Evolutionary conservation across 2,329 filamentous ascomycete genomes (phyloP).

Genomic region (Diaporthe batatas): DNA sequence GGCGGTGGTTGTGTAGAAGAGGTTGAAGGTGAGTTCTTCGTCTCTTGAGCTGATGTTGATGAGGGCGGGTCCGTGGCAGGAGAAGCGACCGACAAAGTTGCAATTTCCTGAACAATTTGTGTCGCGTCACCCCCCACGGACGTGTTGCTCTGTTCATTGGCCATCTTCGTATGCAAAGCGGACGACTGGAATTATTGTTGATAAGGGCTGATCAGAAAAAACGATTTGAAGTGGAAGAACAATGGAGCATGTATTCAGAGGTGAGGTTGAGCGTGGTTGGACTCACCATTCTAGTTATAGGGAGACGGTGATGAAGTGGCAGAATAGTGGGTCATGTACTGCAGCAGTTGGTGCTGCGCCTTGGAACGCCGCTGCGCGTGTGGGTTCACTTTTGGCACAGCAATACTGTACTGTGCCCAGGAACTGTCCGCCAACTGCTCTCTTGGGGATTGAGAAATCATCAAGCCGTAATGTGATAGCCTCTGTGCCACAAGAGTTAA

Average conservation of each 20-base stretch:
- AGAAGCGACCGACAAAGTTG: constrained; percentile 12
- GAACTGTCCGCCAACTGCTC: no score
- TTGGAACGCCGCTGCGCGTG: neutral
- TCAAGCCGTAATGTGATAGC: no score
- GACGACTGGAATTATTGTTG: neutral
- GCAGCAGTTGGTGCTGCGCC: neutral
- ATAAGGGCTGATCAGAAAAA: neutral
- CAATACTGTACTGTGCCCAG: no score
- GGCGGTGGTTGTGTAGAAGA: neutral
- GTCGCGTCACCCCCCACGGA: neutral
- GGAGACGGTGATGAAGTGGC: neutral
- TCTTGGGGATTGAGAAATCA: no score
- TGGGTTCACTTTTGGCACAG: neutral
- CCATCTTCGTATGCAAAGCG: neutral
- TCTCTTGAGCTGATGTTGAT: neutral
- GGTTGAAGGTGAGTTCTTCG: neutral
- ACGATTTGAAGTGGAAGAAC: neutral
- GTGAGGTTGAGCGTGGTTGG: neutral
- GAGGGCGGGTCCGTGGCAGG: neutral
- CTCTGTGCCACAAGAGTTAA: no score
- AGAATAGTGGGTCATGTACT: neutral
- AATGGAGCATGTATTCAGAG: neutral
- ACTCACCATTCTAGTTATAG: neutral
- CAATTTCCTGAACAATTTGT: neutral
- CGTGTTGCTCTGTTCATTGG: constrained; percentile 11